Conservation (phyloP, 768 basidiomycete species). For the Mycena alexandri region DNA sequence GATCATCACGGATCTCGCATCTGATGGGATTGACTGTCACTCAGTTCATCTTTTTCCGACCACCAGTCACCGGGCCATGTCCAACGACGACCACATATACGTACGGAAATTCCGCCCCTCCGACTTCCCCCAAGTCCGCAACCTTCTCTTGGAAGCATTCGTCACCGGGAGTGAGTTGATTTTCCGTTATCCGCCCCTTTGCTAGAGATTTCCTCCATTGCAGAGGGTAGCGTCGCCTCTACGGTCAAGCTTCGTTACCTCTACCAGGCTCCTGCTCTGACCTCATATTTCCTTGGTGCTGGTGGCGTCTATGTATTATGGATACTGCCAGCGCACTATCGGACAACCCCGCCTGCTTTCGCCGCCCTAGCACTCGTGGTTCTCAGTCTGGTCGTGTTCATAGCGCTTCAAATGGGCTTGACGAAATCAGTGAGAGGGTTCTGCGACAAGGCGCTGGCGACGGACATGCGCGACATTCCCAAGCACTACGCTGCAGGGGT, state of each 20-base stretch:
- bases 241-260: background rate
- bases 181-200: background rate
- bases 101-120: constrained; percentile 21
- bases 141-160: constrained; percentile 23
- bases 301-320: constrained; percentile 1
- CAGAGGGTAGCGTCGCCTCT: constrained; percentile 14
- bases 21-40: background rate
- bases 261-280: background rate
- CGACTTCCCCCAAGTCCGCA: constrained; percentile 25
- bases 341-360: background rate
- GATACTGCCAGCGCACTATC: background rate
- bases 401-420: background rate
- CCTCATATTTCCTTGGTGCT: constrained; percentile 15
- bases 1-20: background rate
- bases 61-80: constrained; percentile 1
- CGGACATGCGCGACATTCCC: constrained; percentile 22
- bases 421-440: background rate
- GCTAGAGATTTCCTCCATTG: background rate
- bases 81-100: constrained; percentile 11
- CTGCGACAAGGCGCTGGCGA: constrained; percentile 17
- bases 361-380: background rate
- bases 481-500: constrained; percentile 7
- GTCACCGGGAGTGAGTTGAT: constrained; percentile 16
- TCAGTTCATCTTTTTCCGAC: background rate
- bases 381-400: background rate